Evolutionary conservation across 768 basidiomycete species (phyloP), one percentile per base, ranked within the genome.

Genomic region (Hebeloma cylindrosporum): DNA sequence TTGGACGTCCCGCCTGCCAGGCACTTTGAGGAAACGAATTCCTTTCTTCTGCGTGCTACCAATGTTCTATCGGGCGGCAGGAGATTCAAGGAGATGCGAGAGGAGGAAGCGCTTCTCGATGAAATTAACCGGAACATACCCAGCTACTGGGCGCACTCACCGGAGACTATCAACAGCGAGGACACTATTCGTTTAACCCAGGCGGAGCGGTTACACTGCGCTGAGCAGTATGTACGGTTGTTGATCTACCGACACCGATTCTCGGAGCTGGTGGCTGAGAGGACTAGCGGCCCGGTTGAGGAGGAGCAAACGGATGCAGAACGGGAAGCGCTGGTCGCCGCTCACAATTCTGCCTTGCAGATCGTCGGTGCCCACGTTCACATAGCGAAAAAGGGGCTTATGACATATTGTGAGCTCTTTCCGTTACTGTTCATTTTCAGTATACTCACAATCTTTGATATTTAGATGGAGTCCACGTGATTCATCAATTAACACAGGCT

Each of bases 401-500:
- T 96, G 92, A 94, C 93, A 4, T 96, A 93, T 57, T 95, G 90
- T 93, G 56, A 68, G 90, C 76, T 27, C 53, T 32, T 46, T 40
- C 30, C 36, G 45, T 38, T 13, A 34, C n/a, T 56, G 20, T 35
- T 37, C 18, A 30, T 10, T 16, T 29, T 18, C 36, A 49, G 20
- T 43, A 35, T 52, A 35, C 29, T 43, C 37, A 37, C 50, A 46
- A 29, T 42, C 34, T 53, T 48, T 47, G 42, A 50, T 46, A 37
- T 45, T 5, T 58, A 93, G 91, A 93, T 64, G 93, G 93, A 2
- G 92, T 95, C 1, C 92, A 94, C 62, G 92, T 94, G 48, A 95
- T 96, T 34, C 93, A 96, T 60, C 93, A 96, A 63, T 71, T 95
- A 47, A 94, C 93, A 3, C 92, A 94, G 60, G 93, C 93, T 17